These are phyloP conservation scores for Stropharia rugosoannulata DNA, from an alignment of 768 basidiomycete genomes.

Conservation along the genomic window DNA sequence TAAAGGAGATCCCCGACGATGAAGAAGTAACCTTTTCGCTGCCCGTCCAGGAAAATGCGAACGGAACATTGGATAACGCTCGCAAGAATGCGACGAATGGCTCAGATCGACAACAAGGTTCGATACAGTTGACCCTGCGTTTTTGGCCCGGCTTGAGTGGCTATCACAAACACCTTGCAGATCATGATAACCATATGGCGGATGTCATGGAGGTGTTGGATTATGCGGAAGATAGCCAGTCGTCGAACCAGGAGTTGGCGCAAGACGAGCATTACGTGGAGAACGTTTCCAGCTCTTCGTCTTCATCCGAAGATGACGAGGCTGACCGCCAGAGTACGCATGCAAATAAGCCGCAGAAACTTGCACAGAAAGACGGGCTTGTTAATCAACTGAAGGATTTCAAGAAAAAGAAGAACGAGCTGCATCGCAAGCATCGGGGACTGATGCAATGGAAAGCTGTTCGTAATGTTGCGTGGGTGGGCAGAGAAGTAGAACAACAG, in stretches of 20 bases:
- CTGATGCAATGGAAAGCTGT: slow-evolving; percentile 61
- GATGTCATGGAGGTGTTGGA: slow-evolving; percentile 45
- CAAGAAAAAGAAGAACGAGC: slow-evolving; percentile 39
- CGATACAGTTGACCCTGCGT: slow-evolving; percentile 35
- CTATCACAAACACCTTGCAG: slow-evolving; percentile 36
- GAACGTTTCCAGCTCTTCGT: slow-evolving; percentile 6
- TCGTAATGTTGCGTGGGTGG: slow-evolving; percentile 56
- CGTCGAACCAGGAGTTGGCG: slow-evolving; percentile 21
- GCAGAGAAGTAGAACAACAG: slow-evolving; percentile 46
- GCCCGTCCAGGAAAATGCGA: slow-evolving; percentile 24
- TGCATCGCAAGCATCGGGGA: slow-evolving; percentile 56
- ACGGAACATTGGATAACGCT: slow-evolving; percentile 23
- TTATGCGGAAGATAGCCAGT: slow-evolving; percentile 35
- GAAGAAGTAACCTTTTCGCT: slow-evolving; percentile 27
- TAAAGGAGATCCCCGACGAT: slow-evolving; percentile 41
- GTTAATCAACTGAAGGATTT: slow-evolving; percentile 38
- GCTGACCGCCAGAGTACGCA: neutral
- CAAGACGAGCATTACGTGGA: slow-evolving; percentile 17
- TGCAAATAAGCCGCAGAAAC: neutral
- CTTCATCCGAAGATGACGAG: slow-evolving; percentile 10
- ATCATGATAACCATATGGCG: slow-evolving; percentile 31
- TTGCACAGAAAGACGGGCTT: slow-evolving; percentile 18
- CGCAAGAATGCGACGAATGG: slow-evolving; percentile 24
- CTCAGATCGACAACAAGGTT: slow-evolving; percentile 22
- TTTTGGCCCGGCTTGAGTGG: slow-evolving; percentile 42